A percentile compares a stretch with the other conserved stretches of the same genome.
These are phyloP conservation scores for Cutaneotrichosporon dermatis DNA, from an alignment of 1,284 basidiomycete genomes.

Conservation along the genomic window DNA sequence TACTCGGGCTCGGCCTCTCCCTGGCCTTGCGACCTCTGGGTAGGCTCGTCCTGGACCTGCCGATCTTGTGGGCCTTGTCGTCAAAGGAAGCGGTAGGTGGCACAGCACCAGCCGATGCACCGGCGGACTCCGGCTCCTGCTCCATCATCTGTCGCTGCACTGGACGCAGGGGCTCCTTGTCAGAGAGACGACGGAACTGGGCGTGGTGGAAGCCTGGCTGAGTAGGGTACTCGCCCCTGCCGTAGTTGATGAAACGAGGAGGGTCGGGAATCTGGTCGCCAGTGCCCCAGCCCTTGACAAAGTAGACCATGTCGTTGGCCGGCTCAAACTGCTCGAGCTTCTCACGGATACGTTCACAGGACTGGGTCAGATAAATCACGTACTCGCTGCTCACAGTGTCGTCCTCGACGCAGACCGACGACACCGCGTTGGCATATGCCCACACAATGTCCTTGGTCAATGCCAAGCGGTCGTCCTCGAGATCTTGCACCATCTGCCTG, in stretches of 20 bases:
- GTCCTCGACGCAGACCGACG: slow-evolving; percentile 90
- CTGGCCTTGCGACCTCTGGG: too few relatives aligned
- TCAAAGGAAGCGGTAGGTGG: too few relatives aligned
- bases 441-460: slow-evolving; percentile 94
- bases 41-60: too few relatives aligned
- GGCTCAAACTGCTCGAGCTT: slow-evolving; percentile 77
- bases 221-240: slow-evolving; percentile 45
- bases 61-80: too few relatives aligned
- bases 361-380: slow-evolving; percentile 53
- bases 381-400: slow-evolving; percentile 68
- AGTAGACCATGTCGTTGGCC: slow-evolving; percentile 75
- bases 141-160: not conserved
- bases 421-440: slow-evolving; percentile 93
- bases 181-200: slow-evolving; percentile 39
- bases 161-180: slow-evolving; percentile 12
- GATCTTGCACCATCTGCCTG: slow-evolving; percentile 75
- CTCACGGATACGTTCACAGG: slow-evolving; percentile 79
- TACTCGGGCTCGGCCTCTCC: slow-evolving; percentile 1
- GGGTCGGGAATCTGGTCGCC: slow-evolving; percentile 67
- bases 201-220: slow-evolving; percentile 42
- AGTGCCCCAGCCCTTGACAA: slow-evolving; percentile 78
- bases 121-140: not conserved
- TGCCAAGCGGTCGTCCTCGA: slow-evolving; percentile 89
- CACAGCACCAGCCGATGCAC: not conserved
- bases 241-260: slow-evolving; percentile 56